phyloP scores from a whole-genome alignment of 2,329 filamentous ascomycete species.

The Aspergillus sp. region DNA sequence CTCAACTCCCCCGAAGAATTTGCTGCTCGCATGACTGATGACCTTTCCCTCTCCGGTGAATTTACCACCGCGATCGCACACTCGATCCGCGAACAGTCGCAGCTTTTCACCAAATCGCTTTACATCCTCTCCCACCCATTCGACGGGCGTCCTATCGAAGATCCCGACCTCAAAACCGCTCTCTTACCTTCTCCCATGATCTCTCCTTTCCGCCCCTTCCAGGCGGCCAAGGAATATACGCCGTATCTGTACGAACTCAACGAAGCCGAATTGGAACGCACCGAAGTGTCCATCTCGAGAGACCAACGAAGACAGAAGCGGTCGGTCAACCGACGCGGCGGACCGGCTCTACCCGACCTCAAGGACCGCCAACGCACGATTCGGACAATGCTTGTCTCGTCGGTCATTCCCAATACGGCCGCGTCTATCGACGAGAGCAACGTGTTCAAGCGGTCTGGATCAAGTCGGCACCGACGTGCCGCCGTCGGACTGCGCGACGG shows the following conservation, averaged over 20 bases:
- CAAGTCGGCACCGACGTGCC: constrained; percentile 58
- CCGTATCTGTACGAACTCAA: constrained; percentile 93
- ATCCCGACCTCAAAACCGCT: constrained; percentile 80
- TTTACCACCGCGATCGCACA: constrained; percentile 98
- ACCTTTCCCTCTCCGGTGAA: constrained; percentile 88
- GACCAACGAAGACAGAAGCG: constrained; percentile 94
- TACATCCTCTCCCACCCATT: constrained; percentile 94
- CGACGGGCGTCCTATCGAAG: constrained; percentile 88
- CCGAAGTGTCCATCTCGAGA: constrained; percentile 87
- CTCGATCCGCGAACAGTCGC: constrained; percentile 92
- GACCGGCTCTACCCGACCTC: constrained; percentile 89
- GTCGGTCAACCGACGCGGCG: constrained; percentile 88
- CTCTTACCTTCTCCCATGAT: constrained; percentile 83
- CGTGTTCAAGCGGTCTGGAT: constrained; percentile 76
- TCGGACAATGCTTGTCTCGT: constrained; percentile 86
- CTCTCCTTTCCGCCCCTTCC: constrained; percentile 82
- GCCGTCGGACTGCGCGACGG: constrained; percentile 58
- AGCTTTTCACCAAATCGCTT: constrained; percentile 89
- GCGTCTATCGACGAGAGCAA: constrained; percentile 78
- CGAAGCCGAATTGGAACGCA: constrained; percentile 83
- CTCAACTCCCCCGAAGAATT: constrained; percentile 94
- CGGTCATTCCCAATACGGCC: constrained; percentile 85
- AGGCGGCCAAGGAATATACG: constrained; percentile 89
- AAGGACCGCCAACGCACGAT: constrained; percentile 94
- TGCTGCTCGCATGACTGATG: constrained; percentile 80